Evolutionary conservation across 345 rosid genomes (phyloP).

Genomic region (Gossypium anomalum): DNA sequence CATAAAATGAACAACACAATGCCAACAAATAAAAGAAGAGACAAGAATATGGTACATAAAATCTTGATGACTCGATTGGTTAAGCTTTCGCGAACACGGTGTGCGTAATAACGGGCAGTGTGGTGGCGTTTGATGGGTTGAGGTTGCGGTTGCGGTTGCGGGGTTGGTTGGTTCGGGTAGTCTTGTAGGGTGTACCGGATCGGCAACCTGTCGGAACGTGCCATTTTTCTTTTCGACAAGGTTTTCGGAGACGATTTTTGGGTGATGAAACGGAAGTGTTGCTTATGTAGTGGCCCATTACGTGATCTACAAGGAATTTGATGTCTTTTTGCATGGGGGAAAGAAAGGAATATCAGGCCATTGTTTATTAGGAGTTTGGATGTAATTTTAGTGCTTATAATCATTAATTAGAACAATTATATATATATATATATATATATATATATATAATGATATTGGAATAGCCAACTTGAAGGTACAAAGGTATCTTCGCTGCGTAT

Average conservation of each 20-base stretch:
- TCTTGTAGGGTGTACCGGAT: conserved; percentile 5
- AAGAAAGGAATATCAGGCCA: conserved; percentile 40
- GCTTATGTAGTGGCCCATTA: conserved; percentile 20
- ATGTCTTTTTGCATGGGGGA: conserved; percentile 19
- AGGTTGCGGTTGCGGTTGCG: conserved; percentile 16
- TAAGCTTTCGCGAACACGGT: conserved; percentile 61
- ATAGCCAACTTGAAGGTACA: background rate
- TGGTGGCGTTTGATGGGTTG: conserved; percentile 30
- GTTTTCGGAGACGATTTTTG: background rate
- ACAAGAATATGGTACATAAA: conserved; percentile 50
- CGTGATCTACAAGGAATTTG: conserved; percentile 6
- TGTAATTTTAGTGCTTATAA: background rate
- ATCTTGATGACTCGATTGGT: conserved; percentile 51
- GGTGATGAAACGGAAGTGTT: background rate
- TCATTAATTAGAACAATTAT: background rate
- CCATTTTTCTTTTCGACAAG: conserved; percentile 24
- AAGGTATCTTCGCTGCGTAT: background rate
- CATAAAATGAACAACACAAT: conserved; percentile 55
- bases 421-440: too few species aligned
- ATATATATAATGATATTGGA: too few species aligned
- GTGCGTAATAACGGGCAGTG: conserved; percentile 43
- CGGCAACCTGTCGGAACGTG: conserved; percentile 21
- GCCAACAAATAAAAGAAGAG: conserved; percentile 46
- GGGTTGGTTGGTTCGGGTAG: conserved; percentile 8
- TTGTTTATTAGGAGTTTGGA: background rate